Evolutionary conservation across 805 yeast species (phyloP).

Genomic region (Candida morakotiae): DNA sequence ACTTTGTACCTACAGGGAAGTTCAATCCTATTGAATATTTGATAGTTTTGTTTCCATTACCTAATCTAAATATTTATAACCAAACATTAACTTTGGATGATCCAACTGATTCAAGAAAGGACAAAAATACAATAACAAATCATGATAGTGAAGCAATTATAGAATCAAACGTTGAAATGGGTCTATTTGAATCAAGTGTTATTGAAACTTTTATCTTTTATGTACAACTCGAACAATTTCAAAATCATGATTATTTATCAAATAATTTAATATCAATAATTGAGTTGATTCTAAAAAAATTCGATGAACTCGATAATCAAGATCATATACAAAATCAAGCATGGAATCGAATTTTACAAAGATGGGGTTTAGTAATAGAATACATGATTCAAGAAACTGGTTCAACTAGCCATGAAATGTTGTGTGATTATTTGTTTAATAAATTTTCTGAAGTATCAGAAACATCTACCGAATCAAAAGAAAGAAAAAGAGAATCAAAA

Average conservation of each 20-base stretch:
- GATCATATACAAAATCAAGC: slow-evolving; percentile 28
- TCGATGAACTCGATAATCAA: slow-evolving; percentile 17
- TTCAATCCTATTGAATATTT: slow-evolving; percentile 33
- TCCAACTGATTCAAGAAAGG: slow-evolving; percentile 11
- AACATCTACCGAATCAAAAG: slow-evolving; percentile 10
- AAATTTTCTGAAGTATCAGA: slow-evolving; percentile 17
- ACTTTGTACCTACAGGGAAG: slow-evolving; percentile 36
- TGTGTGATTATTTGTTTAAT: slow-evolving; percentile 25
- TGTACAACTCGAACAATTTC: slow-evolving; percentile 38
- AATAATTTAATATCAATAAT: slow-evolving; percentile 21
- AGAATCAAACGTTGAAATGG: slow-evolving; percentile 14
- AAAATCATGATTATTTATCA: slow-evolving; percentile 32
- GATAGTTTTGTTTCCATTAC: slow-evolving; percentile 26
- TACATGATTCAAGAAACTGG: slow-evolving; percentile 35
- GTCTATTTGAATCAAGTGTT: slow-evolving; percentile 26
- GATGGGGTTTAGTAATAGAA: slow-evolving; percentile 26
- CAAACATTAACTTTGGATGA: slow-evolving; percentile 14
- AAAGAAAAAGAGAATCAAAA: slow-evolving; percentile 12
- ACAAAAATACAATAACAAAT: slow-evolving; percentile 15
- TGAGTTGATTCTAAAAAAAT: slow-evolving; percentile 27
- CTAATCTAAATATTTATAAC: slow-evolving; percentile 28
- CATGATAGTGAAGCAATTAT: slow-evolving; percentile 27
- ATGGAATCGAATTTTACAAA: slow-evolving; percentile 27
- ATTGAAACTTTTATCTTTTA: slow-evolving; percentile 32
- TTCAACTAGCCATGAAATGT: slow-evolving; percentile 31